Conservation (phyloP, 1,284 basidiomycete species). For the Ceratobasidium sp. region DNA sequence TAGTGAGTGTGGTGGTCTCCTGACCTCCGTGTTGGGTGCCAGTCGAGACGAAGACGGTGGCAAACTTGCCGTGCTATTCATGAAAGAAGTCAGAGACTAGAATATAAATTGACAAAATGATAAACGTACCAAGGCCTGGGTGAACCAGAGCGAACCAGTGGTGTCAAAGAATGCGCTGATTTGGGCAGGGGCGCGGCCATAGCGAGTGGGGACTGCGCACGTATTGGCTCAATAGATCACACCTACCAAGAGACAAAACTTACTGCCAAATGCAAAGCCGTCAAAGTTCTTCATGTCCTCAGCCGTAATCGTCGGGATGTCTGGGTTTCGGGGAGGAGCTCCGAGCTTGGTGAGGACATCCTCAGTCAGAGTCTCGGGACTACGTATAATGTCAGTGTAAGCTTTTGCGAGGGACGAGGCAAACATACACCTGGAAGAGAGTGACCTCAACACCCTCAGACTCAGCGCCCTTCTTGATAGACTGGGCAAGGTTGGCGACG, state of each 20-base stretch:
- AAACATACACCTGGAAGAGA: slow-evolving; percentile 45
- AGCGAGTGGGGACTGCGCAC: slow-evolving; percentile 53
- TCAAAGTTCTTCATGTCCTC: slow-evolving; percentile 52
- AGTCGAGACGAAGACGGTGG: slow-evolving; percentile 48
- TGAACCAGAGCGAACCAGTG: slow-evolving; percentile 56
- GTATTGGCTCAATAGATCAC: background rate
- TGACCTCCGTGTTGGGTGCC: slow-evolving; percentile 46
- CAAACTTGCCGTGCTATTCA: slow-evolving; percentile 52
- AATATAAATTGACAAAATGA: background rate
- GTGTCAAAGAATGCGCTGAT: slow-evolving; percentile 60
- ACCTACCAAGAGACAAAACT: background rate
- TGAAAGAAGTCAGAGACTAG: slow-evolving; percentile 45
- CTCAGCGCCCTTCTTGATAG: slow-evolving; percentile 39
- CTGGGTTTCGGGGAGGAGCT: slow-evolving; percentile 51
- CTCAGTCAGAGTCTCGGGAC: slow-evolving; percentile 55
- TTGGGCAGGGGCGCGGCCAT: slow-evolving; percentile 42
- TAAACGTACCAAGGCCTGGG: slow-evolving; percentile 51
- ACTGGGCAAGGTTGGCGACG: slow-evolving; percentile 39
- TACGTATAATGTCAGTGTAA: slow-evolving; percentile 1
- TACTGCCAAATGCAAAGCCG: slow-evolving; percentile 40
- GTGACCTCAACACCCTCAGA: slow-evolving; percentile 41
- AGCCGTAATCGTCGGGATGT: slow-evolving; percentile 56
- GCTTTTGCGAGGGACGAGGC: background rate
- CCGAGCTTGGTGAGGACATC: slow-evolving; percentile 61
- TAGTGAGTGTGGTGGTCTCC: slow-evolving; percentile 42